phyloP scores from a whole-genome alignment of 2,329 filamentous ascomycete species.

The Sporothrix mexicana region DNA sequence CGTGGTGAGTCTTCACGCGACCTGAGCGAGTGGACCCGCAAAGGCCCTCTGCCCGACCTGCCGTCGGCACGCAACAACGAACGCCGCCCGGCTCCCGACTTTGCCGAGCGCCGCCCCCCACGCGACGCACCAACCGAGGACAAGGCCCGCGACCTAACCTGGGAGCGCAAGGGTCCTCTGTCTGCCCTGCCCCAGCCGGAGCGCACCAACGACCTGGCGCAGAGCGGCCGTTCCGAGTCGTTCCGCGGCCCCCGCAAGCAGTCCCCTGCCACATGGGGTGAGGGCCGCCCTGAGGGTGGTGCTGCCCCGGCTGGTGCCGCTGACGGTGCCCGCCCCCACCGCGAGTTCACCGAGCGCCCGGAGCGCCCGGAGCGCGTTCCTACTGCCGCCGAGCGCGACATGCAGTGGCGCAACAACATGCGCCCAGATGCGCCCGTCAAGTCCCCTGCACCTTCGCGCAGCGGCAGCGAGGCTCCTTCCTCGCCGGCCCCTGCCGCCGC shows the following conservation, averaged over 20 bases:
- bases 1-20: conserved; percentile 71
- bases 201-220: conserved; percentile 52
- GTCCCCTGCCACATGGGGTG: conserved; percentile 79
- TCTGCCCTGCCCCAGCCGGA: conserved; percentile 69
- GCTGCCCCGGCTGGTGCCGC: conserved; percentile 39
- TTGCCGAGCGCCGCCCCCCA: conserved; percentile 69
- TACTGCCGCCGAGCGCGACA: conserved; percentile 90
- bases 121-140: conserved; percentile 74
- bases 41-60: conserved; percentile 67
- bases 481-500: conserved; percentile 65
- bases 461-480: conserved; percentile 76
- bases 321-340: conserved; percentile 77
- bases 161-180: conserved; percentile 93
- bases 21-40: conserved; percentile 88
- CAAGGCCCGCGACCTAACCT: conserved; percentile 79
- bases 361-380: conserved; percentile 66
- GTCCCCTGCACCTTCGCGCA: conserved; percentile 70
- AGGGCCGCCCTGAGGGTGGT: conserved; percentile 54
- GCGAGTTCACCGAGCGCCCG: conserved; percentile 75
- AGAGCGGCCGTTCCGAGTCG: conserved; percentile 62
- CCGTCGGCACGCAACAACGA: conserved; percentile 50
- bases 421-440: conserved; percentile 73
- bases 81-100: conserved; percentile 55
- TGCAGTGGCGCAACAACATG: conserved; percentile 92
- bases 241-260: conserved; percentile 67